Percentiles rank a stretch among this genome's conserved stretches.
Conservation (phyloP, 164 flowering plant genomes). For the Annona cherimola region DNA sequence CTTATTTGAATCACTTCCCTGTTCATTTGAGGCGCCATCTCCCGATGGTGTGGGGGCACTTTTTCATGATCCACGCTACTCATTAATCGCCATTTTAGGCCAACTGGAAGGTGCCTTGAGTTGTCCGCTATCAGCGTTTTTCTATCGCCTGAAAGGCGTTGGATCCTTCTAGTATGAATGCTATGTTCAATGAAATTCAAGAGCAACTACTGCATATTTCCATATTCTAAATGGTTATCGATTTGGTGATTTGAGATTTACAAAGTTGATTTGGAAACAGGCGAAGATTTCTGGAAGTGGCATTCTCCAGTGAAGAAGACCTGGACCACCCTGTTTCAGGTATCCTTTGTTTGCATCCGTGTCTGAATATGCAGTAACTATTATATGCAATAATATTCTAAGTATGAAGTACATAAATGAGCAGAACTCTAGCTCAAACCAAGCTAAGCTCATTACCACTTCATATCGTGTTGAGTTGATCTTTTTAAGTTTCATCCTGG, state of each 20-base stretch:
- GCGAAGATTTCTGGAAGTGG: background rate
- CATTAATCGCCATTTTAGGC: background rate
- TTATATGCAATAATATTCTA: too few relatives aligned
- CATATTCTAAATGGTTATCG: background rate
- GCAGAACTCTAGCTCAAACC: too few relatives aligned
- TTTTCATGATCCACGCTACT: background rate
- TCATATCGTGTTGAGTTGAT: too few relatives aligned
- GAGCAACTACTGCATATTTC: background rate
- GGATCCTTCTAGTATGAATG: background rate
- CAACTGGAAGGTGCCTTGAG: background rate
- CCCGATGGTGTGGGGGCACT: background rate
- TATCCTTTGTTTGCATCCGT: background rate
- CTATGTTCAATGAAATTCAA: background rate
- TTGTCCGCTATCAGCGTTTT: background rate
- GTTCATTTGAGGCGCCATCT: background rate
- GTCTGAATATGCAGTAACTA: background rate
- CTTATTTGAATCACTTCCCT: background rate
- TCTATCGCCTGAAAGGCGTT: background rate
- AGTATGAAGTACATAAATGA: too few relatives aligned
- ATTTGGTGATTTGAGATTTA: constrained; percentile 2
- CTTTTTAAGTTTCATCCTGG: too few relatives aligned
- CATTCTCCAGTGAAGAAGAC: constrained; percentile 1
- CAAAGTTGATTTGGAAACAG: constrained; percentile 8
- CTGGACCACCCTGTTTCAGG: constrained; percentile 9
- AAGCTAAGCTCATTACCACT: too few relatives aligned